Base-by-base conservation (phyloP, 2,329 filamentous ascomycete genomes). In the Aspergillus caelatus region DNA sequence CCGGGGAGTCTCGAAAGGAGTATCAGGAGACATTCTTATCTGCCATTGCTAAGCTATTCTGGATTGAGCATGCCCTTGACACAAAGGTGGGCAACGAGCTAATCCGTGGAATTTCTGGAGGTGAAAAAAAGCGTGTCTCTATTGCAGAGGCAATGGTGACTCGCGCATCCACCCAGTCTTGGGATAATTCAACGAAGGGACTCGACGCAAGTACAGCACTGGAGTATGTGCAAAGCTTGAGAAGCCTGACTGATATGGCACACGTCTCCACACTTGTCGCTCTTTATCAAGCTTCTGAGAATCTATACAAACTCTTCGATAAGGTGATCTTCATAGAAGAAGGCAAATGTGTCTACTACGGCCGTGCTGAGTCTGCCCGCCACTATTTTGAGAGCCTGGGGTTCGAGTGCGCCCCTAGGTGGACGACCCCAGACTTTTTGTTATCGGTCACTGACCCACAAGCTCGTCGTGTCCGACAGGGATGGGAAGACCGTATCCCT, bases 1-100 rank as follows among this genome's bases (percentile, higher is more conserved):
- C 84, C 4, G 92, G 91, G 26, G 85, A 95, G 69, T 88, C 86
- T 45, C 91, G 91, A 75, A 76, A 79, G 7, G 88, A 91, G 19
- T 94, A 94, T 81, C 94, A 94, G 80, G 84, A 91, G 57, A 88
- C 88, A 69, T 88, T 96, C 62, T 82, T 94, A 65, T 84, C 87
- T 21, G 86, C 90, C 71, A 83, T 97, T 63, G 82, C 97, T 58
- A 92, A 92, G 73, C 95, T 96, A 91, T 96, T 97, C 83, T 95
- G 94, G 74, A 96, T 97, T 60, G 91, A 94, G 76, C 93, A 97
- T 77, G 96, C 93, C 0, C 86, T 88, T 58, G 86, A 93, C 74
- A 97, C 94, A 0, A 88, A 94, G 34, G 92, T 97, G 30, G 94
- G 94, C 9, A 91, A 95, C 66, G 86, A 88, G 0, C 93, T 94